Percentiles rank a stretch among this genome's conserved stretches.
Evolutionary conservation across 148 eudicot genomes (phyloP).

Genomic region (Fagopyrum esculentum): DNA sequence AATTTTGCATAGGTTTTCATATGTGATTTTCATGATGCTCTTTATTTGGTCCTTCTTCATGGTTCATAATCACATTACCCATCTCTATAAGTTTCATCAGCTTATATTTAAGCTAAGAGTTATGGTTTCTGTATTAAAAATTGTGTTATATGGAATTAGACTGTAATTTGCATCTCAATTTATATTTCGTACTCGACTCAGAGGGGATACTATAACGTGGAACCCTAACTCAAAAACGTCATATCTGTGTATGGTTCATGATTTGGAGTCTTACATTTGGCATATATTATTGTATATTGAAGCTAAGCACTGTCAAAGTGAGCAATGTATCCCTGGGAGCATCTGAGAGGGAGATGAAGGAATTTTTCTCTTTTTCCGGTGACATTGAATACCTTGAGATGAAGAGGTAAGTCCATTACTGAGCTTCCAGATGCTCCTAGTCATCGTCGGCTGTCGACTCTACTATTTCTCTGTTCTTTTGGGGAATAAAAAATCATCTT

Average conservation of each 20-base stretch:
- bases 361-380: conserved; percentile 94
- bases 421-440: neutral
- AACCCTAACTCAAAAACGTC: neutral
- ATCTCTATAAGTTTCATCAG: neutral
- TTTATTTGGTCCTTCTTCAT: neutral
- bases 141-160: neutral
- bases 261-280: conserved; percentile 2
- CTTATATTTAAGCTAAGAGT: neutral
- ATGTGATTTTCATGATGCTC: neutral
- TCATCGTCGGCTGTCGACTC: neutral
- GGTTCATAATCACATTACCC: neutral
- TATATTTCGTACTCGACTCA: neutral
- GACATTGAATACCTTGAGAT: conserved; percentile 79
- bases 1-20: neutral
- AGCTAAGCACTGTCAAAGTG: conserved; percentile 80
- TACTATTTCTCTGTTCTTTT: neutral
- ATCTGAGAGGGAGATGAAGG: conserved; percentile 63
- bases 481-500: neutral
- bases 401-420: conserved; percentile 39
- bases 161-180: neutral
- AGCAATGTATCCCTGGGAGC: conserved; percentile 82
- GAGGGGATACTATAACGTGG: neutral
- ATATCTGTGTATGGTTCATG: neutral
- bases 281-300: conserved; percentile 11
- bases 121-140: neutral